Base-by-base conservation (phyloP, 495 filamentous ascomycete species). In the Aspergillus panamensis region DNA sequence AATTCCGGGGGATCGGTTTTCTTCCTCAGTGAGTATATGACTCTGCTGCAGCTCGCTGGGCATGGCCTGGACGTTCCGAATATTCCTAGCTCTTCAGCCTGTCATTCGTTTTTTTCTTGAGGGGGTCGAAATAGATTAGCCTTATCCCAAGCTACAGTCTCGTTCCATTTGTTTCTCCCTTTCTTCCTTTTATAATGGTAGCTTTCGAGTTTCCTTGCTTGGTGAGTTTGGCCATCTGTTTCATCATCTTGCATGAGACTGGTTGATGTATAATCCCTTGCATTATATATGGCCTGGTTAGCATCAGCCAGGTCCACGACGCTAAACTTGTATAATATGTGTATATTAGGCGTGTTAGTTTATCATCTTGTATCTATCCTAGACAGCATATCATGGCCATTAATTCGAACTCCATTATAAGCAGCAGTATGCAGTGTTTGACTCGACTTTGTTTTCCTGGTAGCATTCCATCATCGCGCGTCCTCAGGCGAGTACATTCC, bases 91-190 rank as follows among this genome's bases (percentile, higher is more conserved):
- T 49, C 29, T 49, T 14, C 25, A 49, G 47, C 47, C 52, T 54
- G 10, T 43, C 51, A n/a, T 31, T 54, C 52, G 4, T 44, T 25
- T 25, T 25, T 25, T 25, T 25, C 5, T 45, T 54, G 14, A 47
- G n/a, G 29, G 40, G 42, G 21, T 40, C 16, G 49, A 52, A 29
- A 2, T 53, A 53, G 17, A 37, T 42, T 40, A 54, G 52, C 39
- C 52, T 47, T 19, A 40, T 45, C 40, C 52, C 40, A 42, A 49
- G 25, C 42, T 19, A 45, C 42, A 19, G 25, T 21, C 7, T 45
- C 16, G 8, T 45, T 45, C 3, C 6, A 45, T 20, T 45, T 39
- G 1, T 8, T 39, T n/a, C 35, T n/a, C 10, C 10, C 14, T 13
- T 8, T 3, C 8, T n/a, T 6, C 35, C 35, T 13, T 12, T 39